Evolutionary conservation across 148 eudicot genomes (phyloP), one percentile per base, ranked within the genome.

Genomic region (Vaccinium darrowii): DNA sequence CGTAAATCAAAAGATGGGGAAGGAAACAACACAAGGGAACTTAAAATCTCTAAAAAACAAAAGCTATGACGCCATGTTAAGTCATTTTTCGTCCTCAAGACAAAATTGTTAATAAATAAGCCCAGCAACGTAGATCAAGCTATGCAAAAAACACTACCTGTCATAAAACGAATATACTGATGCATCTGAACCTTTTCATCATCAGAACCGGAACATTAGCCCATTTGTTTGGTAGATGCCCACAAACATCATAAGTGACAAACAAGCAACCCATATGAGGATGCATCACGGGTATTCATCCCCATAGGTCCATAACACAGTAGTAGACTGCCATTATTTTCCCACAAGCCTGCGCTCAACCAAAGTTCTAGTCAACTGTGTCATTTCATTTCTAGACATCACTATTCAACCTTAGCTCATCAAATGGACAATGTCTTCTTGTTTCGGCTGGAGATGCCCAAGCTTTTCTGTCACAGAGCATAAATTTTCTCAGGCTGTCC

Each of bases 1-100:
- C 50, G 78, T 83, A 87, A 83, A 60, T 52, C 76, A 88, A 85
- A 81, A 86, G 89, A 81, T 60, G 82, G 88, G 89, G 84, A 82
- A 86, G 65, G 79, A 89, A 87, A 83, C 82, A 84, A 82, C 85
- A 84, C 27, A 9, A 54, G 83, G 36, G 73, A 27, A 67, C 15
- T 67, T 5, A 23, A 67, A 18, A 67, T 27, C 73, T 67, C 73
- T 67, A 27, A 33, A 33, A 12, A 25, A 25, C 16, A 3, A 25
- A 25, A 11, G 36, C 39, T 27, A 4, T 67, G 39, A 67, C 25
- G 3, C 73, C 7, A 25, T 11, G 73, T 67, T 11, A 67, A 27
- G 33, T 25, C 33, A 23, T 25, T 65, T 13, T 23, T 65, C 23
- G 33, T 65, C 33, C 72, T 65, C 13, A 11, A 65, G 14, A 65